phyloP scores from a whole-genome alignment of 306 rosid genomes.

The Acacia acuminata region DNA sequence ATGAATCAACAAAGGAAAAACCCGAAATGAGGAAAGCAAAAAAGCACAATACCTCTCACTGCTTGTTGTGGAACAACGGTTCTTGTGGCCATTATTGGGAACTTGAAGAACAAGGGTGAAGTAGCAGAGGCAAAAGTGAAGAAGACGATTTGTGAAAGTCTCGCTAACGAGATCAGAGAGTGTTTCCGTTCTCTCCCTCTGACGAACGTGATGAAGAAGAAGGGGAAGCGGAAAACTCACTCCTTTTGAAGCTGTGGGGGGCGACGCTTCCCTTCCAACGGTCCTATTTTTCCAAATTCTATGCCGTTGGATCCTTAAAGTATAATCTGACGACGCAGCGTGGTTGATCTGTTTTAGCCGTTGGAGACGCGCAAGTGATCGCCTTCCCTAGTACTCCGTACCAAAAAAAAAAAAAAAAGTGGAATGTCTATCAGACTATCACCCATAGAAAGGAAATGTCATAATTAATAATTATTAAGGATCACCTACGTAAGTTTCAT shows the following conservation, averaged over 20 bases:
- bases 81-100: conserved; percentile 4
- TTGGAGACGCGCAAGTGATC: not conserved
- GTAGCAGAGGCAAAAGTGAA: not conserved
- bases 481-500: not conserved
- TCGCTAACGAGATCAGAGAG: not conserved
- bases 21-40: not conserved
- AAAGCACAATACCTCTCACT: not conserved
- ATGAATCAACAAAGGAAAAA: not conserved
- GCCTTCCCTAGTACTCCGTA: not conserved
- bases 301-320: conserved; percentile 1
- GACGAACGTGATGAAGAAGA: not conserved
- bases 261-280: conserved; percentile 17
- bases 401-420: not conserved
- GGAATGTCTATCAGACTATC: too few species aligned
- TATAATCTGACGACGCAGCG: not conserved
- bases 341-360: not conserved
- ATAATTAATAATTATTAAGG: not conserved
- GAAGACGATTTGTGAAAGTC: not conserved
- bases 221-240: not conserved
- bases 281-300: not conserved
- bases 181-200: not conserved
- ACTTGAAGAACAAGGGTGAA: not conserved
- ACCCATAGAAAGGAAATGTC: not conserved
- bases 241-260: not conserved
- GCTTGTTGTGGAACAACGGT: not conserved